Base-by-base conservation (phyloP, 495 filamentous ascomycete species). In the Aspergillus ellipticus region DNA sequence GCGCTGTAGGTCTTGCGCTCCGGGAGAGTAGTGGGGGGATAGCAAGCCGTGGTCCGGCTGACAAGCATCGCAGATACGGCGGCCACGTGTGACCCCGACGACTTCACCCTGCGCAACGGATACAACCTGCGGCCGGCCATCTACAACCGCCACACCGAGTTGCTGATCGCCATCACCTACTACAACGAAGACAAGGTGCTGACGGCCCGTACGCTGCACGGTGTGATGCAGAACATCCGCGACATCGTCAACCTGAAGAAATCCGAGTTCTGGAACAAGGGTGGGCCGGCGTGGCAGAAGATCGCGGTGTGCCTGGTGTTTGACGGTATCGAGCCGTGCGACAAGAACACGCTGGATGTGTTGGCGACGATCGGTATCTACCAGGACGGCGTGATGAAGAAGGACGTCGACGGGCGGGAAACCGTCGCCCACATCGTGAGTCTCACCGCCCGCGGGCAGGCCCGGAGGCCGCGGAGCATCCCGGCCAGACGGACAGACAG, bases 221-320 rank as follows among this genome's bases (percentile, higher is more conserved):
- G 92, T 69, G 92, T 96, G 31, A 98, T 98, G 94, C 90, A 96
- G 70, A 98, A 98, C 65, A 89, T 98, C 59, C 87, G 92, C 48
- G 93, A 98, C 63, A 97, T 98, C 69, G 93, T 97, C 65, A 97
- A 96, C 74, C 73, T 97, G 63, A 96, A 96, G 75, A 96, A 92
- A 70, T 96, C 94, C 6, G 90, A 96, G 66, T 98, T 98, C 79
- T 98, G 94, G 94, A 96, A 96, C 74, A 96, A 96, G 74, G 94
- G 94, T 62, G 94, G 94, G 11, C 92, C 94, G 16, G 94, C 94
- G 35, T 98, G 94, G 94, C 94, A 98, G 71, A 98, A 98, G 79
- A 97, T 98, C 67, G 94, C 97, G 16, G 90, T 96, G 39, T 89
- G 86, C 66, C 74, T 97, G 62, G 89, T 98, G 39, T 98, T 97